Base-by-base conservation (phyloP, 1,139 yeast genomes). In the Arxiozyma slooffiae region DNA sequence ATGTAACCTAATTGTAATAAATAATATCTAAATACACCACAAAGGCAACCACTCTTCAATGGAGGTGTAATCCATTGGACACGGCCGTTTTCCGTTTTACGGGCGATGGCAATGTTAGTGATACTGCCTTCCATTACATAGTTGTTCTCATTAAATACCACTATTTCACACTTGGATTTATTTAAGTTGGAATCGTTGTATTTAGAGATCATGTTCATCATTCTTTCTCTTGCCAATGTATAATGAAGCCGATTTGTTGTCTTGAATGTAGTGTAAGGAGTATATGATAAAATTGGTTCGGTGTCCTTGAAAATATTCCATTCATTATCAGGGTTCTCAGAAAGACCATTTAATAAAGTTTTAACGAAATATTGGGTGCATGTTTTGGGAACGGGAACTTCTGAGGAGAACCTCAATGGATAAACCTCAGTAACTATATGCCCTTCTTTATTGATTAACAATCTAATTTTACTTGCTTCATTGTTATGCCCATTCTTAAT, bases 261-360 rank as follows among this genome's bases (percentile, higher is more conserved):
- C 64, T 92, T 92, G 71, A 90, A 85, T 2, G 95, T 83, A 0
- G 96, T 88, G 65, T 85, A 87, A 2, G 90, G 87, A 0, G 94
- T 80, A 0, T 80, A 75, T 49, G 76, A 61, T 8, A n/a, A 7
- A 0, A 79, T 74, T 3, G 79, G 71, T 40, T 74, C 67, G 0
- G 72, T 60, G 63, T 86, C 94, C 6, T 88, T 61, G 58, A 79
- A 81, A 0, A 87, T 81, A 30, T 75, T 78, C 80, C 82, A 86
- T 0, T 63, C 50, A 4, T 71, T 67, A 3, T 63, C 67, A 4
- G 54, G 54, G 22, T 60, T 52, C 22, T 63, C 61, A 22, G 55
- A 17, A 48, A 64, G 57, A 16, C 67, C 68, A 16, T 53, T 43
- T 16, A 66, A 51, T 14, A 62, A 54, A 17, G 55, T 57, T 6